A percentile compares a stretch with the other conserved stretches of the same genome.
These are phyloP conservation scores for Sindora glabra DNA, from an alignment of 306 rosid species.

Conservation along the genomic window DNA sequence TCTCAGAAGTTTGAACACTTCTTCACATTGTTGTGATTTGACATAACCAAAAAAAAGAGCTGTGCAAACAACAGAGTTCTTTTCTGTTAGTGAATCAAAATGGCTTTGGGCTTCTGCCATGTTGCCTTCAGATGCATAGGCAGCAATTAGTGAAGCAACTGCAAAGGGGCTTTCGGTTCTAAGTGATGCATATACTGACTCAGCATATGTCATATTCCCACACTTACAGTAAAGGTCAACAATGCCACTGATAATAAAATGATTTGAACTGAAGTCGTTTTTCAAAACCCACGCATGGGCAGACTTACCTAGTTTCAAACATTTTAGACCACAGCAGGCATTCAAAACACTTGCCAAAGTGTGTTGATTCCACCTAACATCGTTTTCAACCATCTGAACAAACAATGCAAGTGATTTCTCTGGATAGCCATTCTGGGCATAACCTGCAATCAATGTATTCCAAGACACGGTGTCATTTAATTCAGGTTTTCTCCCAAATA, in stretches of 20 bases:
- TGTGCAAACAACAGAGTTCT: conserved; percentile 56
- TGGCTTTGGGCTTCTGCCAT: conserved; percentile 51
- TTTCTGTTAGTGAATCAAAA: conserved; percentile 49
- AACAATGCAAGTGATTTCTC: conserved; percentile 52
- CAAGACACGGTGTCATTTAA: conserved; percentile 56
- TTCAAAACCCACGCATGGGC: conserved; percentile 61
- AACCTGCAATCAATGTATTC: conserved; percentile 76
- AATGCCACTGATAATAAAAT: conserved; percentile 54
- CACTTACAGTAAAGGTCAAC: conserved; percentile 72
- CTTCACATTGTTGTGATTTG: conserved; percentile 51
- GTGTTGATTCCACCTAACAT: conserved; percentile 45
- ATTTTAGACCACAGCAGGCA: conserved; percentile 54
- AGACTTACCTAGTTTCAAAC: conserved; percentile 45
- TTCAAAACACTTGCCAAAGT: conserved; percentile 61
- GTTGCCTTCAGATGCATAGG: conserved; percentile 58
- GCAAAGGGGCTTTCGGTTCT: conserved; percentile 33
- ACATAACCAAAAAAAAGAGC: conserved; percentile 66
- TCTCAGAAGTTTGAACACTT: conserved; percentile 47
- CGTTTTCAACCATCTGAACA: conserved; percentile 39
- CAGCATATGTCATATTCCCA: conserved; percentile 54
- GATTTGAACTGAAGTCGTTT: conserved; percentile 36
- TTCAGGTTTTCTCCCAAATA: conserved; percentile 41
- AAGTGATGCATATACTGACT: conserved; percentile 30
- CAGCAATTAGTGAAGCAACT: conserved; percentile 49
- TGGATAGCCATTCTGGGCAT: conserved; percentile 44